Percentiles rank a stretch among this genome's conserved stretches.
Conservation (phyloP, 1,139 yeast genomes). For the Hemisphaericaspora xylanilytica region DNA sequence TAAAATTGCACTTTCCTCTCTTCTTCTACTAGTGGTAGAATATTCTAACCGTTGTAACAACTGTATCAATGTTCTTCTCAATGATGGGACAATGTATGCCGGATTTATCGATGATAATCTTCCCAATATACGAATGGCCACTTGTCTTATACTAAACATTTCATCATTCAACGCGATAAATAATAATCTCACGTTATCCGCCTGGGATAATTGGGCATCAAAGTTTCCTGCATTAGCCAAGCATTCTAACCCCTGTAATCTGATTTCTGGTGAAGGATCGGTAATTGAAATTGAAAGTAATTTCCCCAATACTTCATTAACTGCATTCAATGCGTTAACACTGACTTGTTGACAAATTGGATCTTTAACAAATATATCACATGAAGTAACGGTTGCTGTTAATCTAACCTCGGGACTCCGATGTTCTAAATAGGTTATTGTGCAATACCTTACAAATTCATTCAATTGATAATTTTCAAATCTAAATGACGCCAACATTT, state of each 20-base stretch:
- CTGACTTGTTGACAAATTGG: conserved; percentile 86
- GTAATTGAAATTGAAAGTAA: conserved; percentile 83
- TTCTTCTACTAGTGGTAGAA: conserved; percentile 70
- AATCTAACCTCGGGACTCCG: conserved; percentile 76
- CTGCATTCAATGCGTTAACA: conserved; percentile 78
- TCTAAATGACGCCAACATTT: conserved; percentile 71
- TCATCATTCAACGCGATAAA: conserved; percentile 94
- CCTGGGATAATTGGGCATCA: conserved; percentile 92
- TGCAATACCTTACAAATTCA: conserved; percentile 84
- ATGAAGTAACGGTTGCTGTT: conserved; percentile 81
- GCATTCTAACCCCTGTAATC: conserved; percentile 73
- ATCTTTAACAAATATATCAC: conserved; percentile 74
- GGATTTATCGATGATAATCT: conserved; percentile 85
- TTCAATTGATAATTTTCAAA: conserved; percentile 75
- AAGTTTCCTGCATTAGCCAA: conserved; percentile 62
- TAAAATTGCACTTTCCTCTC: conserved; percentile 83
- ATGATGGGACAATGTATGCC: conserved; percentile 90
- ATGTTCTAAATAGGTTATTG: conserved; percentile 78
- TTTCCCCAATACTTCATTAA: conserved; percentile 79
- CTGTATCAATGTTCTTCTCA: conserved; percentile 83
- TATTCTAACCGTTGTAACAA: conserved; percentile 80
- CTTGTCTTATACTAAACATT: conserved; percentile 74
- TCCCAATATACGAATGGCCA: conserved; percentile 79
- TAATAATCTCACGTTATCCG: conserved; percentile 79
- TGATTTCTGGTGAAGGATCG: conserved; percentile 80